Evolutionary conservation across 768 basidiomycete genomes (phyloP).

Genomic region (Tylopilus sp.): DNA sequence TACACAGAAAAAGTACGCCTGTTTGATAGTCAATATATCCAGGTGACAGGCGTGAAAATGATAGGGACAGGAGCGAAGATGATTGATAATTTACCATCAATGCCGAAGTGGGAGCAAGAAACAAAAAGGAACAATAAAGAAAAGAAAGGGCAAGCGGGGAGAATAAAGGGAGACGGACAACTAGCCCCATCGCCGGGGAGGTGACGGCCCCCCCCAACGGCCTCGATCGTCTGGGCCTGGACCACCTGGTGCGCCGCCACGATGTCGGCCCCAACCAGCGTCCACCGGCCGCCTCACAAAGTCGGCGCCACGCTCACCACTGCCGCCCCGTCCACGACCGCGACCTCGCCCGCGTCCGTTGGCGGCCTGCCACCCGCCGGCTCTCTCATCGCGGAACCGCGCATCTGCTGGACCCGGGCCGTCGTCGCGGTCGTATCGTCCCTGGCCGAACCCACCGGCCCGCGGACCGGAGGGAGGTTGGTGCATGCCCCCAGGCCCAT

Average conservation of each 20-base stretch:
- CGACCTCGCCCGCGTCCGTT: constrained; percentile 35
- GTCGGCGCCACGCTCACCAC: constrained; percentile 15
- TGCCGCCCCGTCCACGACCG: constrained; percentile 22
- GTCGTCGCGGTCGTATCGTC: constrained; percentile 27
- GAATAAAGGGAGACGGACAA: background rate
- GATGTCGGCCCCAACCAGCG: constrained; percentile 30
- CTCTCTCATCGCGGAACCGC: constrained; percentile 30
- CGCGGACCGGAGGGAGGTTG: constrained; percentile 27
- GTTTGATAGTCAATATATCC: constrained; percentile 9
- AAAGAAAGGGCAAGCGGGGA: too few species aligned
- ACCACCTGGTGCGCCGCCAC: constrained; percentile 26
- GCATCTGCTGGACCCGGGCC: constrained; percentile 14
- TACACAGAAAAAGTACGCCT: constrained; percentile 8
- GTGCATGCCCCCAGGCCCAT: constrained; percentile 11
- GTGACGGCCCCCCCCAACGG: constrained; percentile 28
- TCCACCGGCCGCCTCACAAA: constrained; percentile 44
- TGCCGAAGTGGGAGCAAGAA: background rate
- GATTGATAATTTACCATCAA: constrained; percentile 28
- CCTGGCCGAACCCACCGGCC: constrained; percentile 26
- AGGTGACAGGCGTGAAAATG: background rate
- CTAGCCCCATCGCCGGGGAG: constrained; percentile 26
- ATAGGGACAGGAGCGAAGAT: constrained; percentile 5
- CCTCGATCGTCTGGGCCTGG: constrained; percentile 20
- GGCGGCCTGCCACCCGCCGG: constrained; percentile 23
- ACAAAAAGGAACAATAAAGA: background rate